Evolutionary conservation across 164 flowering plant species (phyloP).

Genomic region (Magnolia changhungtana): DNA sequence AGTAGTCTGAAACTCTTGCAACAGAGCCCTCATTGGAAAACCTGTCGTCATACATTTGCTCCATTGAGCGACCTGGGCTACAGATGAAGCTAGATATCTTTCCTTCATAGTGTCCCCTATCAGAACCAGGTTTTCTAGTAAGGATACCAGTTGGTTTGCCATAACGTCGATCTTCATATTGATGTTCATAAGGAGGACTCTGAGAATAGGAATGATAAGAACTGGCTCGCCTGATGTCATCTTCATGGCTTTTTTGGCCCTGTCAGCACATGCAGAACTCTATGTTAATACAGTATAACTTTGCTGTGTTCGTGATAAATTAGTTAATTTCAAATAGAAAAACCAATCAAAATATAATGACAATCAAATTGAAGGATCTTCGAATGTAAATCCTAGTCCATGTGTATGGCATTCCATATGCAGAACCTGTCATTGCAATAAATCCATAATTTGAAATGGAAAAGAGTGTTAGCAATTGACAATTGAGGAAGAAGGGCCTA

Average conservation of each 20-base stretch:
- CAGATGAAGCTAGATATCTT: slow-evolving; percentile 59
- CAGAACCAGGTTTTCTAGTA: slow-evolving; percentile 87
- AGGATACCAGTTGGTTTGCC: slow-evolving; percentile 66
- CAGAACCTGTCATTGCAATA: too few species aligned
- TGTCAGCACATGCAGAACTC: slow-evolving; percentile 22
- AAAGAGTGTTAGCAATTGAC: too few species aligned
- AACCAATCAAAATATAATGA: not conserved
- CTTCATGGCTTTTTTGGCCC: slow-evolving; percentile 52
- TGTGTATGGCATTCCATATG: not conserved
- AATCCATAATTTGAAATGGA: too few species aligned
- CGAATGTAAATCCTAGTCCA: not conserved
- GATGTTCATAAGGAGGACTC: slow-evolving; percentile 97
- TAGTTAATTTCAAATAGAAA: slow-evolving; percentile 6
- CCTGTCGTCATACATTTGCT: slow-evolving; percentile 54
- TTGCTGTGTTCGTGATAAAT: not conserved
- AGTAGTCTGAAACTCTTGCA: slow-evolving; percentile 61
- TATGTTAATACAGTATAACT: slow-evolving; percentile 2
- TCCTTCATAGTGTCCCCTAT: slow-evolving; percentile 63
- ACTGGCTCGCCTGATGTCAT: slow-evolving; percentile 81
- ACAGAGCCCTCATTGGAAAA: slow-evolving; percentile 76
- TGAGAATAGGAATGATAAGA: slow-evolving; percentile 98
- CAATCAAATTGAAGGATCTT: not conserved
- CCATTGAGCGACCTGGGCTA: slow-evolving; percentile 72
- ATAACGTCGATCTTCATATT: slow-evolving; percentile 88
- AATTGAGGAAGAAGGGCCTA: too few species aligned